These are phyloP conservation scores for Neonectria faginata DNA, from an alignment of 2,329 filamentous ascomycete genomes.

Conservation along the genomic window DNA sequence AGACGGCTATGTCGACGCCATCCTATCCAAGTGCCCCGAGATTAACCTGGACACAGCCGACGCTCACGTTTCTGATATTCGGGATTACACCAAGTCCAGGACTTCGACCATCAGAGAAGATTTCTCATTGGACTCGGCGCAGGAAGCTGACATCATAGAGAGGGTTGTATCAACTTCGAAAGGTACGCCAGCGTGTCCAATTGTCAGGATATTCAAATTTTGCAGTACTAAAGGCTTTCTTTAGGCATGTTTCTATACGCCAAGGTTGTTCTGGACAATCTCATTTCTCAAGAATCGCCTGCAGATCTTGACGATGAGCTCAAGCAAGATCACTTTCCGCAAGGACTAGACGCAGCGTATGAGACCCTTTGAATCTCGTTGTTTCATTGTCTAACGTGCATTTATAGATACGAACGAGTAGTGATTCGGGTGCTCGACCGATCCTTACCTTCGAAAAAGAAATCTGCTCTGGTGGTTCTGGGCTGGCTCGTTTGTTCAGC, in stretches of 20 bases:
- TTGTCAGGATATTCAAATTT: background rate
- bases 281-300: background rate
- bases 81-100: background rate
- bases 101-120: background rate
- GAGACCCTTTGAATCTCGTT: background rate
- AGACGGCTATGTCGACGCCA: background rate
- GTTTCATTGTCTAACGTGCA: background rate
- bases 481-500: conserved; percentile 3
- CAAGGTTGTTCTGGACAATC: background rate
- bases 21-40: background rate
- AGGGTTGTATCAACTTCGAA: background rate
- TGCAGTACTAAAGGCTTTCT: too few species aligned
- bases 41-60: background rate
- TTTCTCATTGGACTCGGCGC: background rate
- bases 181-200: background rate
- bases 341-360: background rate
- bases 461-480: background rate
- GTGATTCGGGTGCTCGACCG: background rate
- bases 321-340: background rate
- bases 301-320: conserved; percentile 5
- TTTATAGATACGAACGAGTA: conserved; percentile 1
- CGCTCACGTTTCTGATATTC: background rate
- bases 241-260: conserved; percentile 5
- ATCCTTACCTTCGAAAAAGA: background rate
- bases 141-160: background rate